phyloP scores from a whole-genome alignment of 768 basidiomycete genomes.

The Suillus weaverae region DNA sequence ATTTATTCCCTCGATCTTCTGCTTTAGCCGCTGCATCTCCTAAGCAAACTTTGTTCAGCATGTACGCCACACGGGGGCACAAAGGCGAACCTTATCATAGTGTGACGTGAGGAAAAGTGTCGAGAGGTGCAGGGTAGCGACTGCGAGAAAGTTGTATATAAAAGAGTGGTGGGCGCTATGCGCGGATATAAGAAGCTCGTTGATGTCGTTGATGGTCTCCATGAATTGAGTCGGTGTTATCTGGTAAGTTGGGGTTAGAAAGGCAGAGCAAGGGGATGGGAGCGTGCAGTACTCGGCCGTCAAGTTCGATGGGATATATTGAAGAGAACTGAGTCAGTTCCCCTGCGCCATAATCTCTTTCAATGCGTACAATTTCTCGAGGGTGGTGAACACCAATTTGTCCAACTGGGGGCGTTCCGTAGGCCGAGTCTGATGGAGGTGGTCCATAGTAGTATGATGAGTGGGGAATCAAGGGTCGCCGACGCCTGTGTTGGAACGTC shows the following conservation, averaged over 20 bases:
- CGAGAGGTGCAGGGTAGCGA: constrained; percentile 81
- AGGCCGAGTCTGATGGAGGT: constrained; percentile 74
- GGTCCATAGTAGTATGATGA: constrained; percentile 87
- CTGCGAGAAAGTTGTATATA: constrained; percentile 75
- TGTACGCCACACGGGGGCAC: constrained; percentile 1
- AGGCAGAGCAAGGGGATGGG: not conserved
- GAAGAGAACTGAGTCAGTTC: constrained; percentile 90
- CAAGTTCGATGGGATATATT: constrained; percentile 88
- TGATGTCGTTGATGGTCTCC: constrained; percentile 88
- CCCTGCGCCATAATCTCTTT: constrained; percentile 89
- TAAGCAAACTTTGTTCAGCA: constrained; percentile 32
- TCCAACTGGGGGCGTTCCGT: constrained; percentile 77
- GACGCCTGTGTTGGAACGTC: constrained; percentile 30
- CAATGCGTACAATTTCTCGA: constrained; percentile 87
- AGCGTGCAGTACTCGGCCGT: constrained; percentile 71
- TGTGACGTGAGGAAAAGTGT: constrained; percentile 67
- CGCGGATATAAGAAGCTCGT: constrained; percentile 83
- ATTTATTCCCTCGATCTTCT: constrained; percentile 69
- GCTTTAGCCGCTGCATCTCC: constrained; percentile 75
- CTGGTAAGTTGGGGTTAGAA: constrained; percentile 38
- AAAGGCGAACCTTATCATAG: constrained; percentile 68
- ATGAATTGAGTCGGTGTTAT: constrained; percentile 89
- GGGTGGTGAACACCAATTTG: constrained; percentile 89
- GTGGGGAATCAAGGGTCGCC: constrained; percentile 61
- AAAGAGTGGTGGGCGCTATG: constrained; percentile 73